Evolutionary conservation across 257 asterid species (phyloP), one percentile per base, ranked within the genome.

Genomic region (Verbascum thapsus): DNA sequence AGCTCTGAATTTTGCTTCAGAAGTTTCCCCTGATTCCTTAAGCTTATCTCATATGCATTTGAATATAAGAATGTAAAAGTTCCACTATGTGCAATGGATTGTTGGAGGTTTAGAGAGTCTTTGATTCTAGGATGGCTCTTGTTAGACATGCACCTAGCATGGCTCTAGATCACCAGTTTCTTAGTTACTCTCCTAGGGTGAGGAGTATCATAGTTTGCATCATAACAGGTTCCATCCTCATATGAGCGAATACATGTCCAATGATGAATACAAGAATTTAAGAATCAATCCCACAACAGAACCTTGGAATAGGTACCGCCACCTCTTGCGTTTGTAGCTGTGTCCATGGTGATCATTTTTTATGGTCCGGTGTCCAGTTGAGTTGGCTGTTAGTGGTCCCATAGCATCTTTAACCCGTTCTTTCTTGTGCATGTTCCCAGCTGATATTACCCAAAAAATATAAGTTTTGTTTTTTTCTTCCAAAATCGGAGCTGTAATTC

Each of bases 211-310:
- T 26, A 1, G 32, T 38, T 34, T 11, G 40, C 64, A 41, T 42
- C 3, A 26, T 26, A 26, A 26, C 32, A 26, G 32, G 32, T 5
- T 26, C 32, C 32, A 26, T 44, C 12, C n/a, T 12, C 30, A 5
- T 45, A 32, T 57, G 11, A 69, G 59, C 63, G 41, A 22, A 47
- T 32, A 43, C 13, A 30, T 22, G 44, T 42, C 57, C 57, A 43
- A 32, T 66, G 3, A 66, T 66, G 32, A 26, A 44, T 55, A 47
- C 41, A 61, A 53, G 54, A 43, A 60, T 20, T 10, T 16, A 41
- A 40, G 12, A 7, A 53, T 69, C 42, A 53, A 37, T 38, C 43
- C 19, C 30, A 54, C 10, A 26, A 32, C 40, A 56, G 11, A 51
- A 41, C 32, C 4, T 30, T 20, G 51, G 54, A 39, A 16, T 43